phyloP scores from a whole-genome alignment of 176 grass and related monocot genomes.

The Juncus effusus region DNA sequence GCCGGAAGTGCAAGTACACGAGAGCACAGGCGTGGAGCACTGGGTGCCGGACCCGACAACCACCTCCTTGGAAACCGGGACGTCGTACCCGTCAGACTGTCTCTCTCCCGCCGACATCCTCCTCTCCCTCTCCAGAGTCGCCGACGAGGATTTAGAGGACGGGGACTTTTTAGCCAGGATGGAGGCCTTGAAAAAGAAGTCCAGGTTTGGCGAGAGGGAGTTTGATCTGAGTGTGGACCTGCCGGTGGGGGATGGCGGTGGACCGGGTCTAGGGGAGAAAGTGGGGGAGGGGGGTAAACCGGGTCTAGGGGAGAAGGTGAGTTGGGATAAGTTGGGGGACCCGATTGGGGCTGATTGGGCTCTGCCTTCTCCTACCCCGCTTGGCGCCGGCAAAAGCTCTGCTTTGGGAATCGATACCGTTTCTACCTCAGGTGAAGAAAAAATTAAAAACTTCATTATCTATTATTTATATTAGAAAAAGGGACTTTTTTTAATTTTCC shows the following conservation, averaged over 20 bases:
- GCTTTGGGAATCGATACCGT: constrained; percentile 18
- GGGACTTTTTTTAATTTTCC: background rate
- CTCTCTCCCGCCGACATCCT: constrained; percentile 34
- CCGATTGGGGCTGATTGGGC: constrained; percentile 55
- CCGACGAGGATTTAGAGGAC: constrained; percentile 38
- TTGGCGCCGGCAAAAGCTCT: constrained; percentile 36
- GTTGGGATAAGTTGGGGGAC: constrained; percentile 56
- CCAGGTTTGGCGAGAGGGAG: constrained; percentile 21
- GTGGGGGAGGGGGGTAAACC: constrained; percentile 20
- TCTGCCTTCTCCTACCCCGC: constrained; percentile 64
- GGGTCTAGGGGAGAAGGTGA: constrained; percentile 44
- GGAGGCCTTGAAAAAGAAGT: constrained; percentile 28
- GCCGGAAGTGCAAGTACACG: constrained; percentile 38
- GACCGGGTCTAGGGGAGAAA: constrained; percentile 7
- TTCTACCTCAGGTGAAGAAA: constrained; percentile 41
- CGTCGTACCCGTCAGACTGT: constrained; percentile 34
- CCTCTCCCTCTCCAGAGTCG: constrained; percentile 35
- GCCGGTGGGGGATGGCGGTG: background rate
- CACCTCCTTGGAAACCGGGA: constrained; percentile 29
- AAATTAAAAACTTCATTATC: too few species aligned
- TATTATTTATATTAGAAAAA: too few species aligned
- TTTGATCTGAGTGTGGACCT: constrained; percentile 28
- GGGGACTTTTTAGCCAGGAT: constrained; percentile 19
- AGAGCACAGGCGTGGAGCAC: constrained; percentile 33
- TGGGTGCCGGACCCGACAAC: constrained; percentile 30